Percentiles rank a stretch among this genome's conserved stretches.
phyloP scores from a whole-genome alignment of 2,329 filamentous ascomycete species.

The Curvularia sp. region DNA sequence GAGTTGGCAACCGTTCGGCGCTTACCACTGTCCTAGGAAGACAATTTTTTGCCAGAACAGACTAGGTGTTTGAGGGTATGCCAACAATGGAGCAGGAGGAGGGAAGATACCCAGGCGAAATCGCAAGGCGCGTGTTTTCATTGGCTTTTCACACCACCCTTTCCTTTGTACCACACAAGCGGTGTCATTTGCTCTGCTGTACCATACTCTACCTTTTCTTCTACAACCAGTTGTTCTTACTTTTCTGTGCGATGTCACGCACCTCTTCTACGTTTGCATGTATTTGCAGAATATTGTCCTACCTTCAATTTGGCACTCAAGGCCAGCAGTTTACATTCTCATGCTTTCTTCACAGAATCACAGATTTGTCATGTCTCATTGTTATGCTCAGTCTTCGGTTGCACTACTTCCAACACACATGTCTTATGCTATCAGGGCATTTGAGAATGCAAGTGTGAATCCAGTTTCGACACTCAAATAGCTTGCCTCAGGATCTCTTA shows the following conservation, averaged over 20 bases:
- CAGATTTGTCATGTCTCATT: slow-evolving; percentile 13
- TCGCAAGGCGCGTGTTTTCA: slow-evolving; percentile 13
- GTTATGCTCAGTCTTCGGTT: neutral
- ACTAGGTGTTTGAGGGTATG: slow-evolving; percentile 9
- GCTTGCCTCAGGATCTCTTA: neutral
- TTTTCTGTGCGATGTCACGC: slow-evolving; percentile 8
- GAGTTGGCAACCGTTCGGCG: slow-evolving; percentile 17
- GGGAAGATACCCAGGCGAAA: slow-evolving; percentile 18
- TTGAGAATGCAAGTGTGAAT: neutral
- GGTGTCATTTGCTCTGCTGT: slow-evolving; percentile 1
- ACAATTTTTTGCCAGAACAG: slow-evolving; percentile 2
- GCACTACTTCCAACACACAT: neutral
- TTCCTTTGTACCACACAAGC: slow-evolving; percentile 16
- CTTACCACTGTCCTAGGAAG: slow-evolving; percentile 2
- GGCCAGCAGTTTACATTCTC: neutral
- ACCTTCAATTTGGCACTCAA: neutral
- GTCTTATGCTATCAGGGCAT: slow-evolving; percentile 1
- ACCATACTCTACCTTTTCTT: slow-evolving; percentile 11
- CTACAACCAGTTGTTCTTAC: slow-evolving; percentile 1
- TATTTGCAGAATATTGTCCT: neutral
- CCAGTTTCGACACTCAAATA: neutral
- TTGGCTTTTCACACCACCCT: slow-evolving; percentile 7
- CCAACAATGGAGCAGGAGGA: slow-evolving; percentile 15
- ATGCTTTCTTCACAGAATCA: slow-evolving; percentile 4
- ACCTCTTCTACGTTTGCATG: slow-evolving; percentile 3